phyloP scores from a whole-genome alignment of 306 rosid genomes.

The Pyrus pyrifolia region DNA sequence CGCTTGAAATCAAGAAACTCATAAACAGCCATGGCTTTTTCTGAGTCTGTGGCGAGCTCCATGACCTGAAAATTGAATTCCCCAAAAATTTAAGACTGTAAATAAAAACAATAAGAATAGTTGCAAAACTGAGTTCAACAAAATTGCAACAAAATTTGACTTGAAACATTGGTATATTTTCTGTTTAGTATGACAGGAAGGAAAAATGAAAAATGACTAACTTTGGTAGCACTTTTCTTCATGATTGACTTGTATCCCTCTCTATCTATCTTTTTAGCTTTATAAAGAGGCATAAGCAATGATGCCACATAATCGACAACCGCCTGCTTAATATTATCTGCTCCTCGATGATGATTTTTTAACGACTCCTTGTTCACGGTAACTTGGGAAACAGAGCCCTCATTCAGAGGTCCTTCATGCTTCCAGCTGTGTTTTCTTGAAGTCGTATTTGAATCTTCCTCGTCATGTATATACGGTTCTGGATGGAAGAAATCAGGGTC shows the following conservation, averaged over 20 bases:
- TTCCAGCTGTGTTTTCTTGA: constrained; percentile 66
- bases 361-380: constrained; percentile 69
- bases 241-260: constrained; percentile 96
- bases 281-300: constrained; percentile 94
- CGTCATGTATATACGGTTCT: constrained; percentile 52
- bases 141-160: neutral
- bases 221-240: constrained; percentile 99
- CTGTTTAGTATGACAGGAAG: no score
- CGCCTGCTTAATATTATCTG: constrained; percentile 90
- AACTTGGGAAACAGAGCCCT: constrained; percentile 90
- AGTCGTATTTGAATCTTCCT: constrained; percentile 85
- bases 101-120: neutral
- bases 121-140: neutral
- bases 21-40: constrained; percentile 75
- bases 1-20: constrained; percentile 95
- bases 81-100: constrained; percentile 12
- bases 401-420: constrained; percentile 66
- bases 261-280: constrained; percentile 88
- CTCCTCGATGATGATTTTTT: constrained; percentile 69
- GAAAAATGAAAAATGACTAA: constrained; percentile 18
- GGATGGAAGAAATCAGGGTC: constrained; percentile 57
- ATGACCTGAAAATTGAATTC: constrained; percentile 66
- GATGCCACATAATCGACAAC: constrained; percentile 98
- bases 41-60: constrained; percentile 92
- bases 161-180: no score